Base-by-base conservation (phyloP, 208 protist genomes). In the Porcisia deanei region DNA sequence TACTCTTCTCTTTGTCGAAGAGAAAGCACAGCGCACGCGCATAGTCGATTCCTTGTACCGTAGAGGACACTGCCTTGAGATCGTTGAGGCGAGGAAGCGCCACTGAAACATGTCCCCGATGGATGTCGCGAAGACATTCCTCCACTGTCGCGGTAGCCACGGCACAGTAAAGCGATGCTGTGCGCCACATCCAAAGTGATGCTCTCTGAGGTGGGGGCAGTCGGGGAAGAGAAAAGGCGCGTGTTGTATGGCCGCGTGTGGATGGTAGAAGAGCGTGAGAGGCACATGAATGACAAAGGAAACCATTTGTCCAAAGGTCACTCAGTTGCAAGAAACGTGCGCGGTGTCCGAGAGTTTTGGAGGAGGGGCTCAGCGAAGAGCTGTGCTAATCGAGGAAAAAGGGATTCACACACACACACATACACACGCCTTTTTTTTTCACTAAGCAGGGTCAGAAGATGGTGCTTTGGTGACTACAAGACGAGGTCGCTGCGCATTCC, bases 21-120 rank as follows among this genome's bases (percentile, higher is more conserved):
- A 96, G 75, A 65, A 96, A 92, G 69, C 86, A 92, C 64, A 94
- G 73, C 5, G 88, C 92, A 53, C 90, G 85, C 67, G 79, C 85
- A 73, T 92, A 94, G 73, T 96, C 89, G 4, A 94, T 68, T 39
- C 88, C 85, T 25, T 76, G 75, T 59, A 63, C 64, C 45, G 60
- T 39, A 10, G 30, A 34, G 20, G 30, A 25, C n/a, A 59, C 34
- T 0, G 79, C 74, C 58, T 93, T 96, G 43, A 88, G 67, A 14
- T 73, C 55, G 68, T 91, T 94, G 14, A 93, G 80, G 22, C 71
- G 61, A 41, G 61, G n/a, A n/a, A 93, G 76, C 47, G 75, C 82
- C 10, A 75, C 73, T 5, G 43, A 47, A n/a, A 47, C 71, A 20
- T 67, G 34, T 5, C 79, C 75, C 9, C 54, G 63, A 22, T 47